These are phyloP conservation scores for Mortierella sp. DNA, from an alignment of 371 early-diverging fungal species.

Conservation along the genomic window DNA sequence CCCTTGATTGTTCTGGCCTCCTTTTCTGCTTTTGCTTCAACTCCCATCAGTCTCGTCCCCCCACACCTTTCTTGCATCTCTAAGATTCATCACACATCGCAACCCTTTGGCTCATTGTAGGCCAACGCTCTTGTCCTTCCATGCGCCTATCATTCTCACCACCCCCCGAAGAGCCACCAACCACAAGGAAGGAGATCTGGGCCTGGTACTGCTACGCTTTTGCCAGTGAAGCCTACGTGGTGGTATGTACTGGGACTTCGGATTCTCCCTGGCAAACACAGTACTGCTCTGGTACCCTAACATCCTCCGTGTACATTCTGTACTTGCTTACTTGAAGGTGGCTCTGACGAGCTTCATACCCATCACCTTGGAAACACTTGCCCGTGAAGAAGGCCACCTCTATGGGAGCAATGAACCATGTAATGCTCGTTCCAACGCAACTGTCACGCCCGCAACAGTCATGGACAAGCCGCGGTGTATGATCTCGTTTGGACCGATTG, in stretches of 20 bases:
- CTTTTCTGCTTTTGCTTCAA: neutral
- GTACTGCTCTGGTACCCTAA: too few relatives aligned
- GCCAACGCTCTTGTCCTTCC: neutral
- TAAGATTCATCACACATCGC: too few relatives aligned
- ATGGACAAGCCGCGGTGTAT: slow-evolving; percentile 38
- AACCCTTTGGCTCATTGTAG: neutral
- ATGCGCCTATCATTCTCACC: slow-evolving; percentile 49
- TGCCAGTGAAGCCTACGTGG: slow-evolving; percentile 50
- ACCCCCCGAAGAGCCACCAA: slow-evolving; percentile 35
- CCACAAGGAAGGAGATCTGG: slow-evolving; percentile 39
- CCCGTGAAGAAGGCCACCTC: slow-evolving; percentile 41
- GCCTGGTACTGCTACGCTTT: slow-evolving; percentile 51
- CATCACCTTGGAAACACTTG: slow-evolving; percentile 50
- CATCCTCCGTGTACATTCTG: too few relatives aligned
- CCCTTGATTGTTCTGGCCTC: too few relatives aligned
- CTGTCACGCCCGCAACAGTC: neutral
- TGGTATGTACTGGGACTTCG: too few relatives aligned
- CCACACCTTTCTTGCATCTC: neutral
- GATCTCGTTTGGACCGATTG: slow-evolving; percentile 39
- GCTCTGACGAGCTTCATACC: slow-evolving; percentile 52
- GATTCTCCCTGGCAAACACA: too few relatives aligned
- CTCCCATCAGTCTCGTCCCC: too few relatives aligned
- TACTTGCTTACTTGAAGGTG: too few relatives aligned
- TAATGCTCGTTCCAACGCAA: slow-evolving; percentile 12
- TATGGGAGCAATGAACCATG: slow-evolving; percentile 46